phyloP scores from a whole-genome alignment of 805 yeast genomes.

The Spathaspora hagerdaliae region DNA sequence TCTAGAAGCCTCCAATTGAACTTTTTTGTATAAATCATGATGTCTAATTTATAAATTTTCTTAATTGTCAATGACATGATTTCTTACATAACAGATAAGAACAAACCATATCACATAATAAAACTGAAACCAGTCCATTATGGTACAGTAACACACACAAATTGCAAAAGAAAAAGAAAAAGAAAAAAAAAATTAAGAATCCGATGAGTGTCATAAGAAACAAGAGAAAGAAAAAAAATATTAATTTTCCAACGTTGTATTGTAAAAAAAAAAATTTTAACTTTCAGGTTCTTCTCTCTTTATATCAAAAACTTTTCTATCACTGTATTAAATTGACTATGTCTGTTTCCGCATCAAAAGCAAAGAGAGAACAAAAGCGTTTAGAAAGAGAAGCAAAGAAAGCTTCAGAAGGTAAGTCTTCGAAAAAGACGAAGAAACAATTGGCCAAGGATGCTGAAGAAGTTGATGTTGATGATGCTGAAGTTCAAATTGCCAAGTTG shows the following conservation, averaged over 20 bases:
- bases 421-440: conserved; percentile 61
- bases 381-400: conserved; percentile 51
- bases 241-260: not conserved
- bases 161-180: not conserved
- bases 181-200: not conserved
- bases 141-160: too few relatives aligned
- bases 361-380: conserved; percentile 97
- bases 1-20: too few relatives aligned
- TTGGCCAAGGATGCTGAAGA: conserved; percentile 49
- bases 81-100: too few relatives aligned
- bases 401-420: conserved; percentile 63
- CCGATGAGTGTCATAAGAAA: not conserved
- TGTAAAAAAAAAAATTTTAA: not conserved
- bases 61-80: too few relatives aligned
- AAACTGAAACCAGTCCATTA: too few relatives aligned
- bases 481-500: conserved; percentile 76
- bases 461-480: conserved; percentile 55
- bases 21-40: too few relatives aligned
- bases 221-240: not conserved
- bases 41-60: too few relatives aligned
- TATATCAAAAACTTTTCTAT: not conserved
- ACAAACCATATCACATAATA: too few relatives aligned
- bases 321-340: conserved; percentile 10
- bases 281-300: not conserved
- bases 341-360: conserved; percentile 86